These are phyloP conservation scores for Zasmidium angulare DNA, from an alignment of 2,329 filamentous ascomycete genomes.

Conservation along the genomic window DNA sequence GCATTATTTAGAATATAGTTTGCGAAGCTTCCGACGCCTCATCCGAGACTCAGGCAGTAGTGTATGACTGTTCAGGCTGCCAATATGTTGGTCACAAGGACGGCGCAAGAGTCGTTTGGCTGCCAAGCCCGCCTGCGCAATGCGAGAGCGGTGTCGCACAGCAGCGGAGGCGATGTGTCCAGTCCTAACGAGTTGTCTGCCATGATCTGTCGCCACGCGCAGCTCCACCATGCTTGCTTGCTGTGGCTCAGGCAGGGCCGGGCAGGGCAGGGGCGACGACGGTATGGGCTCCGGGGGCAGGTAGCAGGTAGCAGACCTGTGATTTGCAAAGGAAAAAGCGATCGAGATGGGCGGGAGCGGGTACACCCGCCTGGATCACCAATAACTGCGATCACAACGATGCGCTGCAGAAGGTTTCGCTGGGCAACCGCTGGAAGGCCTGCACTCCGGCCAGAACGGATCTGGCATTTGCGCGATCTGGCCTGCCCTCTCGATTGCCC, in stretches of 20 bases:
- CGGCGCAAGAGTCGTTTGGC: neutral
- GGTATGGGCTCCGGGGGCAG: neutral
- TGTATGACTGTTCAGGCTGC: neutral
- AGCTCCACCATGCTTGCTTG: neutral
- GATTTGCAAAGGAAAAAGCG: neutral
- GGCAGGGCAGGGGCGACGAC: too few relatives aligned
- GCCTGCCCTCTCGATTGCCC: too few relatives aligned
- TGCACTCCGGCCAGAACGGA: slow-evolving; percentile 5
- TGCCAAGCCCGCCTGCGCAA: neutral
- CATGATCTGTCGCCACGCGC: neutral
- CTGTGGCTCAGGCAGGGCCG: neutral
- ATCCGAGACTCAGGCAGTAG: neutral
- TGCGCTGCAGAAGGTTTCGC: neutral
- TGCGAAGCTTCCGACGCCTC: neutral
- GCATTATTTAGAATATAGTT: neutral
- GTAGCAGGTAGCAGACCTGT: too few relatives aligned
- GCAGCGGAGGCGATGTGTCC: too few relatives aligned
- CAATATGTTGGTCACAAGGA: neutral
- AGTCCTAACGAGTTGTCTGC: too few relatives aligned
- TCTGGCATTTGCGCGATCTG: slow-evolving; percentile 14
- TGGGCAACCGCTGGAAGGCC: neutral
- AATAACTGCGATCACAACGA: too few relatives aligned
- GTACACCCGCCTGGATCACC: too few relatives aligned
- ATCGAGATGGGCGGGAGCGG: too few relatives aligned
- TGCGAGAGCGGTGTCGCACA: neutral